These are phyloP conservation scores for Amylocystis lapponica DNA, from an alignment of 768 basidiomycete species.

Conservation along the genomic window DNA sequence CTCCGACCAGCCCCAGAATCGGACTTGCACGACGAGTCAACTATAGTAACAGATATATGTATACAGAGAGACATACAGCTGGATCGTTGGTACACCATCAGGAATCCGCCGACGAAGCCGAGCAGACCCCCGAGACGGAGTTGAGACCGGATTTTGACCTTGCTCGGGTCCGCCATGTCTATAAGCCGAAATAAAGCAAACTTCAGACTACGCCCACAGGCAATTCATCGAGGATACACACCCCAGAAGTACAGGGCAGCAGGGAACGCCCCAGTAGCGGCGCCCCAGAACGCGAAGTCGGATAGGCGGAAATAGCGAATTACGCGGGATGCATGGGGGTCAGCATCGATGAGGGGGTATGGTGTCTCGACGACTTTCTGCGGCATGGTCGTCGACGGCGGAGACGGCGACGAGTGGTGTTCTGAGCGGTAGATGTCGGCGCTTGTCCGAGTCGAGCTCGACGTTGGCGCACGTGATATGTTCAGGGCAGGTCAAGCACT, in stretches of 20 bases:
- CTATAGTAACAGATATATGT: not conserved
- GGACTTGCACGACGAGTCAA: conserved; percentile 39
- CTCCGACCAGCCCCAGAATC: conserved; percentile 96
- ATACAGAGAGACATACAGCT: conserved; percentile 52
- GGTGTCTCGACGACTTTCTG: conserved; percentile 53
- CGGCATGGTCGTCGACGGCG: conserved; percentile 36
- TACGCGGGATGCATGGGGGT: conserved; percentile 86
- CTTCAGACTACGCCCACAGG: conserved; percentile 11
- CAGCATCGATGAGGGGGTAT: conserved; percentile 89
- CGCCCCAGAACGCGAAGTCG: conserved; percentile 85
- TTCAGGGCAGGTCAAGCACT: conserved; percentile 7
- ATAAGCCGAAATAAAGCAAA: conserved; percentile 1
- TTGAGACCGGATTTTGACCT: conserved; percentile 32
- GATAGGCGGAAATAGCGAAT: conserved; percentile 82
- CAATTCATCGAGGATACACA: conserved; percentile 34
- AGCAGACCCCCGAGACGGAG: conserved; percentile 62
- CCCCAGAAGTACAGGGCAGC: conserved; percentile 78
- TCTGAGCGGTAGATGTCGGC: conserved; percentile 5
- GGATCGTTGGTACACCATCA: conserved; percentile 88
- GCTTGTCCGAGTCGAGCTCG: not conserved
- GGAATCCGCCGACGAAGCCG: conserved; percentile 87
- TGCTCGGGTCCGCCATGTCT: conserved; percentile 44
- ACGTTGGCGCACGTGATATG: not conserved
- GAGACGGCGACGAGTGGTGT: conserved; percentile 10
- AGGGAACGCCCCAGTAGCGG: conserved; percentile 76